phyloP scores from a whole-genome alignment of 2,329 filamentous ascomycete species.

The Trichoderma sp. region DNA sequence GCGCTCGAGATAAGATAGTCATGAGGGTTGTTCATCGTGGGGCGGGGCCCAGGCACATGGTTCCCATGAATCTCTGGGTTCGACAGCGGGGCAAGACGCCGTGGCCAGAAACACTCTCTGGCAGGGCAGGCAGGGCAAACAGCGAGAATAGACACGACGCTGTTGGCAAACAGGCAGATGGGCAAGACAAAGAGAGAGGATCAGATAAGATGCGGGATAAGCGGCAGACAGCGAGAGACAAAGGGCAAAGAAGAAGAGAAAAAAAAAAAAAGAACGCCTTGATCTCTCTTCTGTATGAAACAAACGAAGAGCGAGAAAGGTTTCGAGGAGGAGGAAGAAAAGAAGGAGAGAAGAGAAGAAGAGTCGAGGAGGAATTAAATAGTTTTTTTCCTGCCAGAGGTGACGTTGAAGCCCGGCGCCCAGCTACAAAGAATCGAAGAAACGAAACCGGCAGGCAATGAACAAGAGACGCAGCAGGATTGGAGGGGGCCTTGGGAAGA shows the following conservation, averaged over 20 bases:
- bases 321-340: background rate
- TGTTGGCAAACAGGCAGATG: background rate
- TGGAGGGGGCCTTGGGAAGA: constrained; percentile 23
- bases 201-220: background rate
- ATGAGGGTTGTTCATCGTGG: constrained; percentile 46
- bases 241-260: too few relatives aligned
- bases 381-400: constrained; percentile 4
- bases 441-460: constrained; percentile 23
- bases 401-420: constrained; percentile 10
- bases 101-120: constrained; percentile 26
- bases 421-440: constrained; percentile 18
- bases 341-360: background rate
- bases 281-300: background rate
- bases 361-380: constrained; percentile 15
- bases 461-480: constrained; percentile 24
- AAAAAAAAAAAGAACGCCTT: background rate
- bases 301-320: background rate
- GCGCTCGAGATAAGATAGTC: constrained; percentile 44
- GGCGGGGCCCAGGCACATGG: constrained; percentile 36
- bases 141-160: constrained; percentile 11
- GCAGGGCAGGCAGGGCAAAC: constrained; percentile 30
- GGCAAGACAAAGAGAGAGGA: constrained; percentile 1
- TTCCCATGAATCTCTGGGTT: constrained; percentile 34
- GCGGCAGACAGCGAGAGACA: background rate
- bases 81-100: constrained; percentile 26